Evolutionary conservation across 106 monocot genomes (phyloP), one percentile per base, ranked within the genome.

Genomic region (Acanthochlamys bracteata): DNA sequence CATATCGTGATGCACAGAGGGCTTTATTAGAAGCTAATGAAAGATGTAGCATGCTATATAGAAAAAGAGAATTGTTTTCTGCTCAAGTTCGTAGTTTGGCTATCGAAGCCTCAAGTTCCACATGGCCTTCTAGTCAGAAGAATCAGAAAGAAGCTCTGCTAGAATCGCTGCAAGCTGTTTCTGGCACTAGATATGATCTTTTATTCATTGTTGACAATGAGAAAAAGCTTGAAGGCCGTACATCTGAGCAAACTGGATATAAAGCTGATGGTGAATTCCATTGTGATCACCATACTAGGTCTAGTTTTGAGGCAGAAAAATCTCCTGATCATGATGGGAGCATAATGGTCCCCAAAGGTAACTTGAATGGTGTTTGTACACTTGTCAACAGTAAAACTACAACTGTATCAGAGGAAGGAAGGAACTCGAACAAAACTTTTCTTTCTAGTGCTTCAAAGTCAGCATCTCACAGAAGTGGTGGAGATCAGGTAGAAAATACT

Each of bases 1-100:
- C 79, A 39, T 89, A 86, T 77, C 82, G 92, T 39, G 81, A 79
- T 43, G 83, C 85, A 53, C 98, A 92, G 68, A 83, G 77, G 54
- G 83, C 80, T 74, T 79, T 98, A 69, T 45, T 89, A 49, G 80
- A 76, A 39, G 85, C 92, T 27, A 91, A 82, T 69, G 79, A 80
- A 39, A 90, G 74, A 73, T 98, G 96, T 54, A 79, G 65, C 61
- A 49, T 69, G 63, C 76, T 85, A 25, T 84, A 89, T 68, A 72
- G 65, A 47, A 85, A 74, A 68, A 85, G 98, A 77, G 92, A 98
- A 73, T 10, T 79, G 19, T 67, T 83, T 65, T 92, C 98, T 66
- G 55, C 68, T 26, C 65, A 79, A 67, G 58, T 80, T 65, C 75
- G 74, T 67, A 70, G 61, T 57, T 64, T 83, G 47, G 41, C 83